Evolutionary conservation across 805 yeast genomes (phyloP).

Genomic region (Metschnikowia rubicola): DNA sequence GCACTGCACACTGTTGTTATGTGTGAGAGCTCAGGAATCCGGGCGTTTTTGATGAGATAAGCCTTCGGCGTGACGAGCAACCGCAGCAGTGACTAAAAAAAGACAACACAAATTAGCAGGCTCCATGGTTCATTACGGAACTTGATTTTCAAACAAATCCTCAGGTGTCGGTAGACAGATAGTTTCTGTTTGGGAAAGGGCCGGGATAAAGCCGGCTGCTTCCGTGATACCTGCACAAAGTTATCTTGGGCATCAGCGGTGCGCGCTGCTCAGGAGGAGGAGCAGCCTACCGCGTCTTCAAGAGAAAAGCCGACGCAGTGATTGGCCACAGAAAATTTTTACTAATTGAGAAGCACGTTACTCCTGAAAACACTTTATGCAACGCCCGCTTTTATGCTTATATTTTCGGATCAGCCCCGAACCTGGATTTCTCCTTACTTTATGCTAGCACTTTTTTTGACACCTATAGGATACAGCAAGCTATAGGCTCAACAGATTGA

Average conservation of each 20-base stretch:
- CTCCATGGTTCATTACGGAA: too few species aligned
- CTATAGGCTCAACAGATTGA: too few species aligned
- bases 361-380: neutral
- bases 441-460: too few species aligned
- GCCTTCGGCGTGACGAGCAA: neutral
- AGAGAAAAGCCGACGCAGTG: neutral
- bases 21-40: neutral
- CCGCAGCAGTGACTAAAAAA: too few species aligned
- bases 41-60: conserved; percentile 6
- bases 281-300: neutral
- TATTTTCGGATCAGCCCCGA: neutral
- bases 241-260: conserved; percentile 7
- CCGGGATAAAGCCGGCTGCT: too few species aligned
- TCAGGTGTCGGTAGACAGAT: too few species aligned
- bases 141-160: too few species aligned
- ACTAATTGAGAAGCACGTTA: neutral
- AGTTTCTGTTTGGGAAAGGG: too few species aligned
- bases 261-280: neutral
- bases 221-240: neutral
- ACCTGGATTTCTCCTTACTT: neutral
- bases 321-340: conserved; percentile 2
- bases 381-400: neutral
- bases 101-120: too few species aligned
- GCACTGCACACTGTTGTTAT: neutral
- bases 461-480: too few species aligned